Conservation (phyloP, 768 basidiomycete species). For the Cystobasidium tubakii region DNA sequence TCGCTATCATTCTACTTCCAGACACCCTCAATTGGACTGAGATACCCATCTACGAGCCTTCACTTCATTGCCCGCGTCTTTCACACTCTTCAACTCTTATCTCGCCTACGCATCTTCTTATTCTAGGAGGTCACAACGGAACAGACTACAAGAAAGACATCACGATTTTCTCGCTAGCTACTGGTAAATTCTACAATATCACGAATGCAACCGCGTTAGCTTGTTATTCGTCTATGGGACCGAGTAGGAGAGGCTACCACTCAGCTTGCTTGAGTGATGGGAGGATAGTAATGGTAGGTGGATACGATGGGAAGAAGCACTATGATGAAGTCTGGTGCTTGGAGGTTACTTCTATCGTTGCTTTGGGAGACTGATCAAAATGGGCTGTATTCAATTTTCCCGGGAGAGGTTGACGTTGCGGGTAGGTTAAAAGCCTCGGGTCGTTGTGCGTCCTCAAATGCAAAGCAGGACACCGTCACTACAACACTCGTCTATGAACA, state of each 20-base stretch:
- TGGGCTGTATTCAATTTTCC: too few species aligned
- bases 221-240: slow-evolving; percentile 58
- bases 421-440: too few species aligned
- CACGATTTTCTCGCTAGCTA: slow-evolving; percentile 71
- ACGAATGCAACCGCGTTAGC: slow-evolving; percentile 54
- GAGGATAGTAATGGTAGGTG: slow-evolving; percentile 77
- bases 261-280: slow-evolving; percentile 73
- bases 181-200: slow-evolving; percentile 82
- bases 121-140: slow-evolving; percentile 83
- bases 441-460: too few species aligned
- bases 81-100: slow-evolving; percentile 78
- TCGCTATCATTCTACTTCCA: slow-evolving; percentile 33
- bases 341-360: slow-evolving; percentile 51
- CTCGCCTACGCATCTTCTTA: slow-evolving; percentile 75
- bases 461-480: too few species aligned
- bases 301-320: slow-evolving; percentile 58
- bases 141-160: slow-evolving; percentile 64
- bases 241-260: slow-evolving; percentile 76
- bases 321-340: slow-evolving; percentile 80
- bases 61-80: slow-evolving; percentile 55
- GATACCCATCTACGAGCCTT: slow-evolving; percentile 54
- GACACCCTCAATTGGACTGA: slow-evolving; percentile 49
- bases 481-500: too few species aligned
- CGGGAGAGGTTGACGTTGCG: too few species aligned
- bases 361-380: background rate